These are phyloP conservation scores for Asterophora lycoperdoides DNA, from an alignment of 768 basidiomycete species.

Conservation along the genomic window DNA sequence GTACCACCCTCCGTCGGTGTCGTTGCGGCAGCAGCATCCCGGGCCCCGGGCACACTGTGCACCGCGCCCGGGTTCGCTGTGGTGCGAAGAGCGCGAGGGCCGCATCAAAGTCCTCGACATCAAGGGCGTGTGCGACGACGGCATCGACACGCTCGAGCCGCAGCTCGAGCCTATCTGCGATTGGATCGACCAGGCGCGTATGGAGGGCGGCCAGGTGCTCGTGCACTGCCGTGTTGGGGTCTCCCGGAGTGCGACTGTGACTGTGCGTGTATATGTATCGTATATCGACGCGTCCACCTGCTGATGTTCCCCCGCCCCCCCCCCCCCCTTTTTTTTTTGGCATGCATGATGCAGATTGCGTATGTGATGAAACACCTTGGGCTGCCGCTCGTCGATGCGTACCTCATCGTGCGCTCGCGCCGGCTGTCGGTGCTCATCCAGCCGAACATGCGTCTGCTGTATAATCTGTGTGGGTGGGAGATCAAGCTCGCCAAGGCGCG, in stretches of 20 bases:
- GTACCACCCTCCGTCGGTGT: slow-evolving; percentile 11
- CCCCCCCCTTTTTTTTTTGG: not conserved
- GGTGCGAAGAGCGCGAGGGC: slow-evolving; percentile 85
- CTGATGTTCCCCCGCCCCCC: not conserved
- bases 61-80: slow-evolving; percentile 67
- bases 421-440: slow-evolving; percentile 89
- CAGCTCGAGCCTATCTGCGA: slow-evolving; percentile 85
- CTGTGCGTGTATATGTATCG: slow-evolving; percentile 44
- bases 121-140: slow-evolving; percentile 92
- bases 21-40: slow-evolving; percentile 28
- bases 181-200: slow-evolving; percentile 87
- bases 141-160: slow-evolving; percentile 90
- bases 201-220: slow-evolving; percentile 82
- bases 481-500: slow-evolving; percentile 81
- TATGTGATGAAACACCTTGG: slow-evolving; percentile 94
- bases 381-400: slow-evolving; percentile 87
- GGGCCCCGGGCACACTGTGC: slow-evolving; percentile 32
- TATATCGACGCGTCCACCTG: not conserved
- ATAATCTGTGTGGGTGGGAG: slow-evolving; percentile 95
- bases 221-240: slow-evolving; percentile 99
- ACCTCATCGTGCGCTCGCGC: slow-evolving; percentile 87
- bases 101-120: slow-evolving; percentile 89
- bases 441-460: slow-evolving; percentile 93
- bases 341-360: slow-evolving; percentile 60
- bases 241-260: slow-evolving; percentile 88